A percentile compares a stretch with the other conserved stretches of the same genome.
Evolutionary conservation across 1,139 yeast genomes (phyloP).

Genomic region (Geotrichum europaeum): DNA sequence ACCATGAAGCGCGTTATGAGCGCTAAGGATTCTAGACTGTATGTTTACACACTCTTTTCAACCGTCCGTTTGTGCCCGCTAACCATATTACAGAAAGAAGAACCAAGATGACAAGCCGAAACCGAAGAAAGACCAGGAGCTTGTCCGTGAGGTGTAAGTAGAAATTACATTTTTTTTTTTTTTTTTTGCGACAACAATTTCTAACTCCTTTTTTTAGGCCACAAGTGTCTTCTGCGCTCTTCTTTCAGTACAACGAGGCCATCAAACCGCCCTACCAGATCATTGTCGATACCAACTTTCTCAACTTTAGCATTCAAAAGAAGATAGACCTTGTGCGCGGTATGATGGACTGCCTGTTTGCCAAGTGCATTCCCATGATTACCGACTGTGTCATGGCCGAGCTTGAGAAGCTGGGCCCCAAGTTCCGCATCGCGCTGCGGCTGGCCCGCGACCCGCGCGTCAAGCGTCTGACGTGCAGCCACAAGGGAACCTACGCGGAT

Average conservation of each 20-base stretch:
- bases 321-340: conserved; percentile 89
- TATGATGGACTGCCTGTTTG: conserved; percentile 91
- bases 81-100: conserved; percentile 31
- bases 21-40: conserved; percentile 64
- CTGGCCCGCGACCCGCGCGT: conserved; percentile 93
- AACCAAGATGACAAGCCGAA: conserved; percentile 34
- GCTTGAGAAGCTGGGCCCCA: conserved; percentile 90
- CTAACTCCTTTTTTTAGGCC: conserved; percentile 41
- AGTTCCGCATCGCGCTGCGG: conserved; percentile 83
- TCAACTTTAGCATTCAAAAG: conserved; percentile 92
- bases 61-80: conserved; percentile 14
- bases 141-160: conserved; percentile 57
- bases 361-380: conserved; percentile 90
- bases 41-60: conserved; percentile 22
- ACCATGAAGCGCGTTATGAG: conserved; percentile 74
- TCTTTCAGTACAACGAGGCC: conserved; percentile 90
- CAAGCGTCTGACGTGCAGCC: conserved; percentile 79
- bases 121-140: conserved; percentile 62
- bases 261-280: conserved; percentile 97
- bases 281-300: conserved; percentile 90
- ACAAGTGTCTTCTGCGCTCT: conserved; percentile 90
- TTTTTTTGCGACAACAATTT: not conserved
- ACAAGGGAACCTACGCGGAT: conserved; percentile 96
- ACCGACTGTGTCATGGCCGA: conserved; percentile 99
- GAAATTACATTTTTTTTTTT: not conserved